Base-by-base conservation (phyloP, 2,329 filamentous ascomycete species). In the Didymella keratinophila region DNA sequence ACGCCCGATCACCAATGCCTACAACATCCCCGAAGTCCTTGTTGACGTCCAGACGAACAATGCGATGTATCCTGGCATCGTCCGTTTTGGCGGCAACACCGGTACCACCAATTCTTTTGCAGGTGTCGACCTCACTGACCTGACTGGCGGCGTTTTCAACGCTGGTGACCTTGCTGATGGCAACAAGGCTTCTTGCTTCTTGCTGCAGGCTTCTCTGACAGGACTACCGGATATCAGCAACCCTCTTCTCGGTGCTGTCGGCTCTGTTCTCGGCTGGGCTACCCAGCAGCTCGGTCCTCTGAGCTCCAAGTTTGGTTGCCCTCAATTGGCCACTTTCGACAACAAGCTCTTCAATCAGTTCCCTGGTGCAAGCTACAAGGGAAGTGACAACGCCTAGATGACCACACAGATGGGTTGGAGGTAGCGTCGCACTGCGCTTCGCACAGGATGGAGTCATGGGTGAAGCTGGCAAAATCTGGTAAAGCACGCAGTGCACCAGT, bases 71-170 rank as follows among this genome's bases (percentile, higher is more conserved):
- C 65, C 53, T 16, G 65, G 56, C 25, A 62, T 65, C 16, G 41
- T 62, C 12, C 61, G 63, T 16, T 16, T 68, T 18, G 66, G 66
- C n/a, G 64, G 66, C 12, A 68, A 68, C 18, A 68, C 66, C 1
- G 64, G 64, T 9, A 62, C 62, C 4, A 58, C 58, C 3, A 64
- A 68, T 20, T 54, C 64, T 0, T 68, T 68, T 23, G 59, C 61
- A 16, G 64, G 64, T 10, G 56, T 68, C 12, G 60, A 68, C 23
- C 41, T 68, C 3, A 48, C 44, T 1, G 63, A 68, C 10, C 51
- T 68, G 2, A 68, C 66, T 12, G 63, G 64, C 8, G 65, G 65
- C 25, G 56, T 56, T 4, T 66, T 64, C 54, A 67, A 68, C 10
- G 54, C 50, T 8, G 56, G 42, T 10, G 59, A 49, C 16, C 55